Evolutionary conservation across 345 rosid genomes (phyloP), one percentile per base, ranked within the genome.

Genomic region (Boechera divaricarpa): DNA sequence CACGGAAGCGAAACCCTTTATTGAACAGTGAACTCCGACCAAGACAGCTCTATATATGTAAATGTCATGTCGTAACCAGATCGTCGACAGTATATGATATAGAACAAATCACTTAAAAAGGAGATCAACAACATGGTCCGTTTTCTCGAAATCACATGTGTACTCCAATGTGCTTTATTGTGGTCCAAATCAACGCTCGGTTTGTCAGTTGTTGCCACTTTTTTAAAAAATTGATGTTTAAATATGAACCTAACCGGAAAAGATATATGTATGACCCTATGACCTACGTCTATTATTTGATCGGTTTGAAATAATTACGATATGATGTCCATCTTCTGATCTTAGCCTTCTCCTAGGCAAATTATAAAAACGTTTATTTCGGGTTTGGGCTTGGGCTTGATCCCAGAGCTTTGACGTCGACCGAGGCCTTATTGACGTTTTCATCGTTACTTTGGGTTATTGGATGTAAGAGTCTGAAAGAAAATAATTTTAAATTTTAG

Each of bases 11-110:
- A 60, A 54, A 36, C 28, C 13, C 76, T 70, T 62, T 70, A 63
- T 28, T 45, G 80, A 70, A 63, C 28, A 77, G 67, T 70, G 33
- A 64, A 57, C 44, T 70, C 72, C 81, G 81, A 77, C 80, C 80
- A 70, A 67, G 76, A 70, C 72, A 77, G 80, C 80, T 63, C 66
- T 62, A 32, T 48, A 7, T 2, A 29, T 75, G 58, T 6, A 64
- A 74, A 55, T 66, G 77, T 74, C 77, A 55, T 65, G 74, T 76
- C 79, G 56, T 41, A 76, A 69, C 74, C 56, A 76, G 69, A 69
- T 76, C 63, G 69, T 61, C 56, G 38, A 60, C 54, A 62, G 36
- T 73, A 12, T 56, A 53, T 18, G 36, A 74, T 44, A 56, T 45
- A 8, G 3, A 32, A 53, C n/a, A 68, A 51, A 35, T 35, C 63